phyloP scores from a whole-genome alignment of 139 green algal species.

The Gonium pectorale region DNA sequence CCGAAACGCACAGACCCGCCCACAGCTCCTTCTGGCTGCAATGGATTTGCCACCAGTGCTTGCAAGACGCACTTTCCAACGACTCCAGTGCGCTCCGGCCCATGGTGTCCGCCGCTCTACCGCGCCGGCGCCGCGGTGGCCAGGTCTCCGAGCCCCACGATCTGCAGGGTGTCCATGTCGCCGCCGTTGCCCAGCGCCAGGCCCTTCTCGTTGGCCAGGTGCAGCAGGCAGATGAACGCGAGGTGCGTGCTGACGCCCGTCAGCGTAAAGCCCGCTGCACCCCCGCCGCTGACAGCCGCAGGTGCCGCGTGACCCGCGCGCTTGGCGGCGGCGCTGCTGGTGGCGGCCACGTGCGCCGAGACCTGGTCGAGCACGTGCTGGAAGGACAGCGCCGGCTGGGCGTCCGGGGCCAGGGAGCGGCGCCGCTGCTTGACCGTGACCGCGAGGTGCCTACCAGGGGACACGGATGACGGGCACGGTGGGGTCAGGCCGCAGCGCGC shows the following conservation, averaged over 20 bases:
- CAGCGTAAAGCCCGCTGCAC: constrained; percentile 33
- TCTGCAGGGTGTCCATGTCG: constrained; percentile 36
- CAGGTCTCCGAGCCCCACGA: constrained; percentile 17
- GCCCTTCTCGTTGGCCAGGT: constrained; percentile 95
- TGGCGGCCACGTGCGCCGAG: neutral
- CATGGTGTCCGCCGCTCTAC: too few relatives aligned
- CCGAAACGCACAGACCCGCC: too few relatives aligned
- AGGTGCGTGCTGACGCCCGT: constrained; percentile 92
- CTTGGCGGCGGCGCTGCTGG: constrained; percentile 46
- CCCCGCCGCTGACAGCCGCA: neutral
- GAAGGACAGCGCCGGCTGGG: neutral
- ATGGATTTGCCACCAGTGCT: too few relatives aligned
- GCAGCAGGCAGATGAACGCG: constrained; percentile 98
- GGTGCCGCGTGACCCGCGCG: neutral
- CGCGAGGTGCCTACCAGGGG: constrained; percentile 5
- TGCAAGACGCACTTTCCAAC: too few relatives aligned
- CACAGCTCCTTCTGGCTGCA: too few relatives aligned
- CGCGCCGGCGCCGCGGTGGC: too few relatives aligned
- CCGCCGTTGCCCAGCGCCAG: constrained; percentile 66
- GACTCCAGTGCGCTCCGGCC: too few relatives aligned
- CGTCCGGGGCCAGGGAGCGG: neutral
- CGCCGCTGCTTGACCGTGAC: neutral
- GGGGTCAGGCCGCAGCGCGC: too few relatives aligned
- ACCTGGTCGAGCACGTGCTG: constrained; percentile 9
- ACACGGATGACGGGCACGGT: too few relatives aligned